These are phyloP conservation scores for Radiomyces spectabilis DNA, from an alignment of 192 early-diverging fungal species.

Conservation along the genomic window DNA sequence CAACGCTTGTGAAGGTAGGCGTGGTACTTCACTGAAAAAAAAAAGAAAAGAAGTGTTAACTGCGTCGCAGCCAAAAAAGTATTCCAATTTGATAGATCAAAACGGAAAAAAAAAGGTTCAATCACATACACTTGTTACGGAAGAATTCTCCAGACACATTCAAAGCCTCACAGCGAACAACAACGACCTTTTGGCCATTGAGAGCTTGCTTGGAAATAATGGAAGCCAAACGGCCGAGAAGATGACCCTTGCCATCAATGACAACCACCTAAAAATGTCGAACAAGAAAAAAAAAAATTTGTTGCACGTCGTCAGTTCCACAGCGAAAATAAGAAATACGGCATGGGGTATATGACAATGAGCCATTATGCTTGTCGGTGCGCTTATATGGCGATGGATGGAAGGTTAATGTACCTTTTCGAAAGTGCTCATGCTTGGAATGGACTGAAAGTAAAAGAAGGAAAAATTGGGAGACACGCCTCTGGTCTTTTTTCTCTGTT, in stretches of 20 bases:
- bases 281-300: background rate
- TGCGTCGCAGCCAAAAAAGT: too few species aligned
- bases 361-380: background rate
- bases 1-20: conserved; percentile 97
- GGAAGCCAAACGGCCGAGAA: conserved; percentile 95
- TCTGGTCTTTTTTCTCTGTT: too few species aligned
- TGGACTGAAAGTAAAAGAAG: conserved; percentile 7
- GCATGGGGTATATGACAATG: background rate
- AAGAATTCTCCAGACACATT: conserved; percentile 98
- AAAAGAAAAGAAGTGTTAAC: background rate
- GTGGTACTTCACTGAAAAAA: conserved; percentile 79
- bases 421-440: conserved; percentile 15
- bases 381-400: background rate
- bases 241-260: conserved; percentile 98
- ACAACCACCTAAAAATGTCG: conserved; percentile 74
- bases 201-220: conserved; percentile 98
- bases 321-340: background rate
- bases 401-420: conserved; percentile 12
- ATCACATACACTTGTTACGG: conserved; percentile 93
- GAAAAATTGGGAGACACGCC: too few species aligned
- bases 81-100: too few species aligned
- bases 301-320: background rate
- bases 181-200: conserved; percentile 93
- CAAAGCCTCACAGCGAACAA: conserved; percentile 98
- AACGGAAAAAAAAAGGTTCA: background rate